Evolutionary conservation across 2,329 filamentous ascomycete genomes (phyloP), one percentile per base, ranked within the genome.

Genomic region (Elsinoe perseae): DNA sequence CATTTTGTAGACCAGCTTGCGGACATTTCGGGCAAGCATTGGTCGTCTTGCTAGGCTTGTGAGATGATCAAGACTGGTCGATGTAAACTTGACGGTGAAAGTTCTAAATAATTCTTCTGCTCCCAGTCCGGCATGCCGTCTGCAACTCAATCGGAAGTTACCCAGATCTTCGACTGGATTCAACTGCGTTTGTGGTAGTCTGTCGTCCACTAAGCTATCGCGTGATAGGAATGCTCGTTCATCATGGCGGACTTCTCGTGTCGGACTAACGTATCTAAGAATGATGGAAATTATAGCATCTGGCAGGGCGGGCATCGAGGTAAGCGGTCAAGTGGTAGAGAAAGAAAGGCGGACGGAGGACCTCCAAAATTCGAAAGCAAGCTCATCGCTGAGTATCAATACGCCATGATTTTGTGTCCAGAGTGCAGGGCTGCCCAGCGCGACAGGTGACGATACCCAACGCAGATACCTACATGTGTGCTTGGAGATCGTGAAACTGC

Each of bases 1-100:
- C 56, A 82, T 77, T 68, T 82, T 74, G 65, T 82, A 82, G 60
- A 77, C 80, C 66, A 82, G 80, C 63, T 81, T 80, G 64, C 77
- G 79, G 58, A 82, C 80, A 64, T 79, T 73, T 54, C 70, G 67
- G 14, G 78, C 75, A 18, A 82, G 70, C 65, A 78, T 74, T 16
- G 70, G 69, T 60, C 75, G 73, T 50, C 69, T 68, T 28, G 77
- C 73, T 57, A 82, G 74, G 36, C 71, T 70, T 55, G 77, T 73
- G 46, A 82, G 65, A 32, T 73, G 72, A 50, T 70, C 65, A 53
- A 82, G 74, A 27, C 77, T 78, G 56, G 71, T 71, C 42, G 68
- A 65, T 25, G 76, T 75, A 65, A 80, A 79, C 50, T 78, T 69
- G 52, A 75, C 75, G n/a, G 73, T 76, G 52, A 79, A 74, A 36